Evolutionary conservation across 768 basidiomycete genomes (phyloP).

Genomic region (Russula earlei): DNA sequence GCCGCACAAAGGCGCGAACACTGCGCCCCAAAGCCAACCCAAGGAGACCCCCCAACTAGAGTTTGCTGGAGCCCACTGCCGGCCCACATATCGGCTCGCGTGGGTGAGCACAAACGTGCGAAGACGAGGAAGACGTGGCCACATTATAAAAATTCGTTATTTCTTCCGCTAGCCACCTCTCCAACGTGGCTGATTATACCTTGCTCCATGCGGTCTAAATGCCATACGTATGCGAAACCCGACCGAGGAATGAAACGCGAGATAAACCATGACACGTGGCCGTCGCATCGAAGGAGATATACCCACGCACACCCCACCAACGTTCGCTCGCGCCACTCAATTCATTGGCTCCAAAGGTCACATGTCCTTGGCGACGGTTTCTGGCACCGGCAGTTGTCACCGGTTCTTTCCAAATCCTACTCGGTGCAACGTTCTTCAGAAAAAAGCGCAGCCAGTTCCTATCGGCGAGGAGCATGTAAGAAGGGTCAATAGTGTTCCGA

Average conservation of each 20-base stretch:
- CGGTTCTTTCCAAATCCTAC: not conserved
- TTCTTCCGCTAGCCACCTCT: not conserved
- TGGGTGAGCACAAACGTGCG: conserved; percentile 1
- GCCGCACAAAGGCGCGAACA: no score
- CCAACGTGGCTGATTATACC: not conserved
- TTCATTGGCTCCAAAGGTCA: not conserved
- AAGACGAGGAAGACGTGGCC: not conserved
- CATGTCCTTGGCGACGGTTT: not conserved
- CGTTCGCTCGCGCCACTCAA: not conserved
- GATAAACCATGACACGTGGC: not conserved
- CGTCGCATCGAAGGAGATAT: not conserved
- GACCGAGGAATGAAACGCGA: no score
- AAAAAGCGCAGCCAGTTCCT: not conserved
- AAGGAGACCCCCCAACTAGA: no score
- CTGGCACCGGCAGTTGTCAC: no score
- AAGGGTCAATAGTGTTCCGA: not conserved
- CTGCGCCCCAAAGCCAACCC: no score
- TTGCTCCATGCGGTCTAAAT: not conserved
- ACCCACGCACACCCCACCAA: no score
- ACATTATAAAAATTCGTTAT: not conserved
- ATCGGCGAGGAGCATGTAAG: not conserved
- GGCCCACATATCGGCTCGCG: no score
- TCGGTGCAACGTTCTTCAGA: not conserved
- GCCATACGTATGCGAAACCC: not conserved
- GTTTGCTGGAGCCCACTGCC: no score